A percentile compares a stretch with the other conserved stretches of the same genome.
phyloP scores from a whole-genome alignment of 768 basidiomycete genomes.

The Tulasnella sp. region DNA sequence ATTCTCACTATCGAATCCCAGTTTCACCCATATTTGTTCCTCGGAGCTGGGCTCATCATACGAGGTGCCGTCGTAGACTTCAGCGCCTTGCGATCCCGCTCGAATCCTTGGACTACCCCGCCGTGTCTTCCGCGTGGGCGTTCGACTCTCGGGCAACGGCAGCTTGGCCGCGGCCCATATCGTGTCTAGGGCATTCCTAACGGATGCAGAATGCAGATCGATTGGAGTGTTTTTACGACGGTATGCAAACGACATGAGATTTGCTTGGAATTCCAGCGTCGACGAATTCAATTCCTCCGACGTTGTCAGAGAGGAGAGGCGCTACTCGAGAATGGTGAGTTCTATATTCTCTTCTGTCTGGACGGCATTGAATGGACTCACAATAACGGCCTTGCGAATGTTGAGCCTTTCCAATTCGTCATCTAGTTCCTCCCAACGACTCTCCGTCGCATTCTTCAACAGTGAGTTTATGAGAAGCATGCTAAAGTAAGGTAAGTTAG shows the following conservation, averaged over 20 bases:
- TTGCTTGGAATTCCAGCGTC: conserved; percentile 81
- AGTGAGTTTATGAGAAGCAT: conserved; percentile 88
- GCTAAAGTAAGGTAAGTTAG: conserved; percentile 28
- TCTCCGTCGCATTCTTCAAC: conserved; percentile 64
- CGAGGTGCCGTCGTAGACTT: background rate
- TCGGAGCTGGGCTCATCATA: background rate
- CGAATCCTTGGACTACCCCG: background rate
- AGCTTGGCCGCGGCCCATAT: conserved; percentile 60
- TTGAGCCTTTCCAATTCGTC: conserved; percentile 62
- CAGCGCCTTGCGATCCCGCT: background rate
- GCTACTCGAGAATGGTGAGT: conserved; percentile 31
- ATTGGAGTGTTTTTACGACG: conserved; percentile 72
- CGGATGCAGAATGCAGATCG: conserved; percentile 40
- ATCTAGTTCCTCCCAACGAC: conserved; percentile 69
- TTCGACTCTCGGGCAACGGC: background rate
- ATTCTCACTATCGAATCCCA: conserved; percentile 71
- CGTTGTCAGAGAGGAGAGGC: conserved; percentile 71
- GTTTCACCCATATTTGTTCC: conserved; percentile 51
- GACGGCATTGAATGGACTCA: conserved; percentile 28
- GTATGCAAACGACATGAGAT: conserved; percentile 65
- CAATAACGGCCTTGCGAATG: conserved; percentile 70
- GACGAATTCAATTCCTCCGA: conserved; percentile 73
- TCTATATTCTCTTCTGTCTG: background rate
- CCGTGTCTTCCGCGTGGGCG: background rate
- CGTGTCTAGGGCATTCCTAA: conserved; percentile 38